Base-by-base conservation (phyloP, 257 asterid species). In the Leptodermis oblonga region DNA sequence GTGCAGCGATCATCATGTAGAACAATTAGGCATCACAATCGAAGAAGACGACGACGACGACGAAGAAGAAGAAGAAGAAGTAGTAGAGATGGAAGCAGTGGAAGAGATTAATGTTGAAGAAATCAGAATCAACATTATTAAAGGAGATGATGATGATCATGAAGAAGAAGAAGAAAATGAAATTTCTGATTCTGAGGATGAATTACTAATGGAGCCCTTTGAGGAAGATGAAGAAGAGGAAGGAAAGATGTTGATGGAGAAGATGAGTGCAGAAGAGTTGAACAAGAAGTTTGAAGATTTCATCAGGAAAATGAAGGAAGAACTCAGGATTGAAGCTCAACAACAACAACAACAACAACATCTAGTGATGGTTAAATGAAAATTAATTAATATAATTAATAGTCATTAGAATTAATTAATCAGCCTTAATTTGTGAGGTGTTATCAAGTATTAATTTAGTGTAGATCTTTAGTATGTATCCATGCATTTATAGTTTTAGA, bases 261-360 rank as follows among this genome's bases (percentile, higher is more conserved):
- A 66, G 49, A 22, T 81, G 65, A 81, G 80, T 22, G 60, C 65
- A 14, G 85, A 74, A 49, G 85, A 81, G 51, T 62, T 81, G 41
- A 81, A 81, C 76, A 74, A 77, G 67, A 81, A 77, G 42, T 81
- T 77, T 17, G 85, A 81, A 2, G 85, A 81, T 25, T 81, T 81
- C 42, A 81, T 81, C n/a, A 71, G 72, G 45, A 81, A 61, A 65
- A 77, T 77, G 80, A 81, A 77, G 78, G 80, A 77, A 64, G 80
- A 74, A 20, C 61, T 81, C 17, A 77, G 85, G 70, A 63, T 81
- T 18, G 76, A 77, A 58, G 76, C 80, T 68, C 78, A 67, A 18
- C 80, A 81, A 22, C 78, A 71, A 13, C 73, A 71, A 7, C 59
- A n/a, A n/a, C n/a, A n/a, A n/a, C n/a, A n/a, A n/a, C n/a, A n/a